Evolutionary conservation across 78 protist species (phyloP).

Genomic region (Bigelowiella natans): DNA sequence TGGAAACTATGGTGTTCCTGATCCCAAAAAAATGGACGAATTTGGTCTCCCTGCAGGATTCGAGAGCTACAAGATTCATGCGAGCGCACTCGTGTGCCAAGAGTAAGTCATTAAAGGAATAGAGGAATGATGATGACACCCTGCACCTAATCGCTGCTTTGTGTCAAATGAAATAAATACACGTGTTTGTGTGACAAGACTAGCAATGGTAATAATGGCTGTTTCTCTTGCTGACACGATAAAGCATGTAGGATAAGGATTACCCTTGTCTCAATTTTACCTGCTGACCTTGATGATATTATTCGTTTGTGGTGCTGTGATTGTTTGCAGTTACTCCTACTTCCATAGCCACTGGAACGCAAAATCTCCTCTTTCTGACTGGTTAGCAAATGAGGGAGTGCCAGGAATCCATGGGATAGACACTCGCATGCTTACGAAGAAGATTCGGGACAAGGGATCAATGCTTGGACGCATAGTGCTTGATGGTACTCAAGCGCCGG

Average conservation of each 20-base stretch:
- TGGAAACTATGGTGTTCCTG: conserved; percentile 92
- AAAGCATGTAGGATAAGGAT: too few relatives aligned
- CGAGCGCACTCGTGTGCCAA: conserved; percentile 22
- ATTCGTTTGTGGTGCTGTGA: too few relatives aligned
- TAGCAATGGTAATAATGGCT: too few relatives aligned
- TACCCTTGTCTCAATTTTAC: too few relatives aligned
- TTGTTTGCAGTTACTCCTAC: conserved; percentile 40
- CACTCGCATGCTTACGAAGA: conserved; percentile 82
- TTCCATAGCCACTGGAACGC: conserved; percentile 83
- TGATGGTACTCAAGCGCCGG: too few relatives aligned
- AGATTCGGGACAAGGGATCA: neutral
- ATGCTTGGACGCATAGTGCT: neutral
- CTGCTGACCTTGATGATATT: too few relatives aligned
- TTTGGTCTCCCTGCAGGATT: conserved; percentile 56
- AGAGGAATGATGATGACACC: too few relatives aligned
- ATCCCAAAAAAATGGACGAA: conserved; percentile 39
- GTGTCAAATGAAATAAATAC: too few relatives aligned
- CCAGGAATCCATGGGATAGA: conserved; percentile 86
- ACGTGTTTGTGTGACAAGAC: too few relatives aligned
- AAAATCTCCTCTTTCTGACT: conserved; percentile 52
- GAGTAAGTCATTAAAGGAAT: conserved; percentile 49
- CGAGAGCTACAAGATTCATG: conserved; percentile 48
- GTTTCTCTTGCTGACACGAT: too few relatives aligned
- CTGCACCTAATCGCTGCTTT: too few relatives aligned
- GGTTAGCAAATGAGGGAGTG: too few relatives aligned